phyloP scores from a whole-genome alignment of 2,329 filamentous ascomycete genomes.

The Rhinocladiella similis region DNA sequence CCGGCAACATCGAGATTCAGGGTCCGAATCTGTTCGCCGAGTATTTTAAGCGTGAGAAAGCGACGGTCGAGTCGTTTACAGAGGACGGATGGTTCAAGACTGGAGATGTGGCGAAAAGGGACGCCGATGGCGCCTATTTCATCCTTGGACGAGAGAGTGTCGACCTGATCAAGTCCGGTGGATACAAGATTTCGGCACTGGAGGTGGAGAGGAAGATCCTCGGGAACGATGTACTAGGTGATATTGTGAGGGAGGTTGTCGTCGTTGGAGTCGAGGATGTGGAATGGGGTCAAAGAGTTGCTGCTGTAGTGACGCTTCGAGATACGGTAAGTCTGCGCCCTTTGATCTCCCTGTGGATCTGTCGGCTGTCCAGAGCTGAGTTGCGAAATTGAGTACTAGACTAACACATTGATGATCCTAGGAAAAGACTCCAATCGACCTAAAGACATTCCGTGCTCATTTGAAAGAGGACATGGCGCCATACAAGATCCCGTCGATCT shows the following conservation, averaged over 20 bases:
- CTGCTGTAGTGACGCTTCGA: slow-evolving; percentile 63
- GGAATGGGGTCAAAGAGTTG: slow-evolving; percentile 94
- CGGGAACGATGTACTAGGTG: slow-evolving; percentile 62
- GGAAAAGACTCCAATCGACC: slow-evolving; percentile 1
- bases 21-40: slow-evolving; percentile 45
- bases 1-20: slow-evolving; percentile 46
- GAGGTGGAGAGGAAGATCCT: slow-evolving; percentile 94
- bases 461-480: slow-evolving; percentile 69
- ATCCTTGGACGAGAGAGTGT: slow-evolving; percentile 84
- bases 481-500: slow-evolving; percentile 92
- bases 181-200: slow-evolving; percentile 85
- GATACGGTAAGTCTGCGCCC: slow-evolving; percentile 9
- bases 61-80: slow-evolving; percentile 26
- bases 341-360: too few relatives aligned
- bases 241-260: slow-evolving; percentile 72
- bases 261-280: slow-evolving; percentile 85
- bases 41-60: slow-evolving; percentile 36
- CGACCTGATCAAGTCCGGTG: slow-evolving; percentile 97
- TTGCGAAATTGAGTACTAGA: too few relatives aligned
- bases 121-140: slow-evolving; percentile 82
- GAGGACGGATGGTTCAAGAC: slow-evolving; percentile 92
- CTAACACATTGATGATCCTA: background rate
- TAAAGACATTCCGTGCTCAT: slow-evolving; percentile 41
- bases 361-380: too few relatives aligned
- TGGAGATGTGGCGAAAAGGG: slow-evolving; percentile 86